Percentiles rank a stretch among this genome's conserved stretches.
Evolutionary conservation across 176 grass and related monocot genomes (phyloP).

Genomic region (Lolium multiflorum): DNA sequence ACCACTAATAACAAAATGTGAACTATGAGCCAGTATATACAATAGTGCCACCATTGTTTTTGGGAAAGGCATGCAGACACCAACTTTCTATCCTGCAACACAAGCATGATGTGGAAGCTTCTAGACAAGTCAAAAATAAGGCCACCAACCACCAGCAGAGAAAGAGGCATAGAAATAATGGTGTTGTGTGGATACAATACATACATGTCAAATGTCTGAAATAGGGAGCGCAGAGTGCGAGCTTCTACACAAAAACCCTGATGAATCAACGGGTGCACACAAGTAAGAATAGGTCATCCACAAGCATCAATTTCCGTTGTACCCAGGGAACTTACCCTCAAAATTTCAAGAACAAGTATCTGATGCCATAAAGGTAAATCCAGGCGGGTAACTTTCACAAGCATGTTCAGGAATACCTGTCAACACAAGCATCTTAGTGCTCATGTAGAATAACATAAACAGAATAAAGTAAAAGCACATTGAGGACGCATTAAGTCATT

Average conservation of each 20-base stretch:
- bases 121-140: slow-evolving; percentile 7
- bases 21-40: not conserved
- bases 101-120: slow-evolving; percentile 27
- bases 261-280: slow-evolving; percentile 31
- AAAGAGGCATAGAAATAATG: slow-evolving; percentile 39
- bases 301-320: slow-evolving; percentile 17
- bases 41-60: not conserved
- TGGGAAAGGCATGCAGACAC: not conserved
- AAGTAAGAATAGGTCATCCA: slow-evolving; percentile 31
- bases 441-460: slow-evolving; percentile 34
- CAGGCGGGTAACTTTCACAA: slow-evolving; percentile 92
- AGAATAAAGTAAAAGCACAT: slow-evolving; percentile 35
- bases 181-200: slow-evolving; percentile 36
- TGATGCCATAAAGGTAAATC: slow-evolving; percentile 99
- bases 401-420: slow-evolving; percentile 97
- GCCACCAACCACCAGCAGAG: slow-evolving; percentile 18
- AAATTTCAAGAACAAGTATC: slow-evolving; percentile 98
- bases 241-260: slow-evolving; percentile 99
- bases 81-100: slow-evolving; percentile 41
- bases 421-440: slow-evolving; percentile 45
- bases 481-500: not conserved
- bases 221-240: slow-evolving; percentile 75
- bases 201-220: slow-evolving; percentile 98
- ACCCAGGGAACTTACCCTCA: slow-evolving; percentile 73
- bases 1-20: slow-evolving; percentile 20